These are phyloP conservation scores for Biscutella laevigata DNA, from an alignment of 441 rosid genomes.

Conservation along the genomic window DNA sequence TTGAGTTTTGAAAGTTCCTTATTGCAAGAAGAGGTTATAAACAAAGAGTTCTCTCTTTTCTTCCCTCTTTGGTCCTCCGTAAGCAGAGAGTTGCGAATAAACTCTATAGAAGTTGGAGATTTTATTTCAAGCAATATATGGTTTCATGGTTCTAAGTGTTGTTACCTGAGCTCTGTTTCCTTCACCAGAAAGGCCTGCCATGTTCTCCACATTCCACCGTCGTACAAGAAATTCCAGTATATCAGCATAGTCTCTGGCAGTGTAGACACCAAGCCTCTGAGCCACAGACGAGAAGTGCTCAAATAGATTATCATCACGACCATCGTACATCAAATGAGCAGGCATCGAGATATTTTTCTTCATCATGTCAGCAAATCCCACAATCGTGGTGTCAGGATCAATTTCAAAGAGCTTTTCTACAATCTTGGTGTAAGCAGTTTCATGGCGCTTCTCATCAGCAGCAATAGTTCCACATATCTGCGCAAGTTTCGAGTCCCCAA, in stretches of 20 bases:
- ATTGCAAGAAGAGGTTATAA: not conserved
- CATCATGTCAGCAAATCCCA: slow-evolving; percentile 46
- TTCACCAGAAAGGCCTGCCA: slow-evolving; percentile 37
- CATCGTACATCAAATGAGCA: slow-evolving; percentile 44
- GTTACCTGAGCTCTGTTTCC: slow-evolving; percentile 32
- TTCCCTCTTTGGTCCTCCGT: not conserved
- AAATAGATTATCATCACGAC: slow-evolving; percentile 34
- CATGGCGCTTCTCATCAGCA: slow-evolving; percentile 50
- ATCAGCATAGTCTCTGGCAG: slow-evolving; percentile 44
- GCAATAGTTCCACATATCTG: slow-evolving; percentile 47
- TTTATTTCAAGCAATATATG: not conserved
- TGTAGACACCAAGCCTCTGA: slow-evolving; percentile 42
- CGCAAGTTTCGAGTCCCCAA: slow-evolving; percentile 38
- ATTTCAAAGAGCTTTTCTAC: slow-evolving; percentile 44
- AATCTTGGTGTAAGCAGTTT: slow-evolving; percentile 41
- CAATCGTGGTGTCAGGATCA: slow-evolving; percentile 31
- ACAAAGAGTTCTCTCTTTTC: not conserved
- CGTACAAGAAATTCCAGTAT: slow-evolving; percentile 40
- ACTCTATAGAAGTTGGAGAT: not conserved
- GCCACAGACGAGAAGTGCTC: slow-evolving; percentile 41
- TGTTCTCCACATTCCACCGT: slow-evolving; percentile 35
- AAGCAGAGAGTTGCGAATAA: not conserved
- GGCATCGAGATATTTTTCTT: slow-evolving; percentile 32
- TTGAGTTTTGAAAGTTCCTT: not conserved
- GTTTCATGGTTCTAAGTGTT: slow-evolving; percentile 5